Base-by-base conservation (phyloP, 352 stramenopile genomes). In the Pythium rishiriense region DNA sequence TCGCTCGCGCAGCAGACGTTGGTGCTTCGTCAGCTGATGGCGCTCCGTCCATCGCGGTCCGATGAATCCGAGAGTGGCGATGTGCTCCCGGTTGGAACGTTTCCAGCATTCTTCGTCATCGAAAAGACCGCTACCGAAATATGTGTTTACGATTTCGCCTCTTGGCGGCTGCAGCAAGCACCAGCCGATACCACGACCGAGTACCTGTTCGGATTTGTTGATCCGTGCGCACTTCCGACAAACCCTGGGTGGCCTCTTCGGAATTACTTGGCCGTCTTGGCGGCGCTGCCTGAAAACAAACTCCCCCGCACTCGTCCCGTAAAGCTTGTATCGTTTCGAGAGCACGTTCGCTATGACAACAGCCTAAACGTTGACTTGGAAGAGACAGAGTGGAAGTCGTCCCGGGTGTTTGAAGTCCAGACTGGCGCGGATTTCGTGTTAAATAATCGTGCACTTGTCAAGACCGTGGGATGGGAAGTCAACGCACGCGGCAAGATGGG, bases 201-300 rank as follows among this genome's bases (percentile, higher is more conserved):
- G 4, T 77, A 69, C 15, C 39, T 93, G 8, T 97, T 97, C 63
- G 89, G 88, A 2, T 95, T 97, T 70, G 76, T 97, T 6, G 91
- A 98, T 50, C 88, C 91, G 12, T 94, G 87, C 55, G 72, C 90
- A 4, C 53, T 96, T 22, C 69, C 75, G 17, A 77, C 69, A 8
- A 82, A 96, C 55, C 88, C 88, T 14, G 88, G 90, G 0, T 97
- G 91, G 91, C 90, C 90, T 15, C 62, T 98, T 53, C 87, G 90
- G 14, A 97, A 97, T 62, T 96, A 93, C 47, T 52, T 97, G 33
- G 79, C 79, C 10, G 49, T 90, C 4, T 65, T 94, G 1, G 73
- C 78, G 14, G 68, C 78, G 4, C 55, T 87, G 4, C 70, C 83
- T 9, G 24, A 48, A 3, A 31, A 50, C 10, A 81, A 77, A 41